Conservation (phyloP, 306 rosid genomes). For the Cucurbita pepo region DNA sequence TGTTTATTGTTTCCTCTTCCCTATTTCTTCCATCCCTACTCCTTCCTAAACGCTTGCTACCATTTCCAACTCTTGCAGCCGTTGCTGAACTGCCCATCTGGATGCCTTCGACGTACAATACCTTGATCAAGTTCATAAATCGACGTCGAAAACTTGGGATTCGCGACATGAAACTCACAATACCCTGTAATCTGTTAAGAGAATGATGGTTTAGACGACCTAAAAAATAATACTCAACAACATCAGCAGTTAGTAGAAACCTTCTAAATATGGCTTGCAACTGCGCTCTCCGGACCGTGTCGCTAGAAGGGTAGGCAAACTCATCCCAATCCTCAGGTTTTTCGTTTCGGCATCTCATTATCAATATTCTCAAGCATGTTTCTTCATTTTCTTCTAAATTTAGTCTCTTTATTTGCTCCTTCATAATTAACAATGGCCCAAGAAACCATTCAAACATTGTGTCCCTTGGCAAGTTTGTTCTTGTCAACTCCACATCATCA, state of each 20-base stretch:
- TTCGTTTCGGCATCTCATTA: constrained; percentile 45
- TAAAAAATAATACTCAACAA: not conserved
- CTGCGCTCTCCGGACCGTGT: constrained; percentile 55
- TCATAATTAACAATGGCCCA: constrained; percentile 57
- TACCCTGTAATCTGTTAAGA: constrained; percentile 49
- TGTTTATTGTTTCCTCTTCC: constrained; percentile 6
- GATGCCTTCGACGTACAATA: constrained; percentile 50
- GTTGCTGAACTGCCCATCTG: constrained; percentile 25
- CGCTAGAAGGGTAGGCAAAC: constrained; percentile 36
- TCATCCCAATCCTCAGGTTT: constrained; percentile 61
- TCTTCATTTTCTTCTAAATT: constrained; percentile 41
- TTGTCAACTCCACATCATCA: constrained; percentile 49
- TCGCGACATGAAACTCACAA: constrained; percentile 51
- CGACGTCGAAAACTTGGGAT: constrained; percentile 57
- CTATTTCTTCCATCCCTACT: constrained; percentile 8
- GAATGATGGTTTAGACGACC: not conserved
- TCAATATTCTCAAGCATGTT: constrained; percentile 33
- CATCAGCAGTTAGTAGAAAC: not conserved
- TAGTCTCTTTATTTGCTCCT: constrained; percentile 55
- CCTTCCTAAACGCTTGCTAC: not conserved
- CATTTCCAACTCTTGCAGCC: not conserved
- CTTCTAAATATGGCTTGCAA: constrained; percentile 69
- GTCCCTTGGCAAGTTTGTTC: constrained; percentile 47
- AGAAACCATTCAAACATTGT: constrained; percentile 66
- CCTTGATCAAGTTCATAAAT: constrained; percentile 40